A percentile compares a stretch with the other conserved stretches of the same genome.
Evolutionary conservation across 1,284 basidiomycete species (phyloP).

Genomic region (Stygiomarasmius scandens): DNA sequence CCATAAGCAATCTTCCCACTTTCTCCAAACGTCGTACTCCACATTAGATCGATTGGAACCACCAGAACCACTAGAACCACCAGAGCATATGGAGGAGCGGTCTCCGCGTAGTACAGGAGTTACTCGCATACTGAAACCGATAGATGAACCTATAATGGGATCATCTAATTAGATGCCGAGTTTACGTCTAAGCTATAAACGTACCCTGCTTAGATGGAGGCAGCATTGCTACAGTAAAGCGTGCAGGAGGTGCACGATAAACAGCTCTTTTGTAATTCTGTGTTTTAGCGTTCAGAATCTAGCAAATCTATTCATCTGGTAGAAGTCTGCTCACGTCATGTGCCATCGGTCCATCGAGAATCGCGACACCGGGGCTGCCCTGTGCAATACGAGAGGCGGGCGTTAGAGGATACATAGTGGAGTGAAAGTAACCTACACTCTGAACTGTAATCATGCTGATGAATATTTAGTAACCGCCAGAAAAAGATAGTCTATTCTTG

Average conservation of each 20-base stretch:
- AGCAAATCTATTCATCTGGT: neutral
- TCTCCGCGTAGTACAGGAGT: constrained; percentile 42
- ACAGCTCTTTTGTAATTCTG: constrained; percentile 61
- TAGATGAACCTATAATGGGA: constrained; percentile 46
- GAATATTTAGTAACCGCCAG: too few relatives aligned
- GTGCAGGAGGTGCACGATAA: constrained; percentile 56
- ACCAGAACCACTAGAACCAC: constrained; percentile 24
- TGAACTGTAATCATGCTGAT: too few relatives aligned
- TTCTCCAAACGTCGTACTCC: constrained; percentile 73
- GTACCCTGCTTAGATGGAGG: constrained; percentile 61
- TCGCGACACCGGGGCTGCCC: constrained; percentile 6
- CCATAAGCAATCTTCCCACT: constrained; percentile 79
- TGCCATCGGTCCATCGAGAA: constrained; percentile 27
- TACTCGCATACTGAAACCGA: constrained; percentile 66
- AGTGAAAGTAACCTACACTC: too few relatives aligned
- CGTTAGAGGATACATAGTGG: neutral
- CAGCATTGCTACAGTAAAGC: constrained; percentile 61
- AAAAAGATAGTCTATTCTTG: too few relatives aligned
- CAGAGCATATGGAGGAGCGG: constrained; percentile 28
- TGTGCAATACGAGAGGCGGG: neutral
- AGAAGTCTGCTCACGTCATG: constrained; percentile 25
- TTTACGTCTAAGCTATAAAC: constrained; percentile 16
- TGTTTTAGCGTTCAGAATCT: neutral
- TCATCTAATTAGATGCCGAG: too few relatives aligned
- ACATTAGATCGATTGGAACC: constrained; percentile 7